phyloP scores from a whole-genome alignment of 2,329 filamentous ascomycete genomes.

The Blastomyces parvus region DNA sequence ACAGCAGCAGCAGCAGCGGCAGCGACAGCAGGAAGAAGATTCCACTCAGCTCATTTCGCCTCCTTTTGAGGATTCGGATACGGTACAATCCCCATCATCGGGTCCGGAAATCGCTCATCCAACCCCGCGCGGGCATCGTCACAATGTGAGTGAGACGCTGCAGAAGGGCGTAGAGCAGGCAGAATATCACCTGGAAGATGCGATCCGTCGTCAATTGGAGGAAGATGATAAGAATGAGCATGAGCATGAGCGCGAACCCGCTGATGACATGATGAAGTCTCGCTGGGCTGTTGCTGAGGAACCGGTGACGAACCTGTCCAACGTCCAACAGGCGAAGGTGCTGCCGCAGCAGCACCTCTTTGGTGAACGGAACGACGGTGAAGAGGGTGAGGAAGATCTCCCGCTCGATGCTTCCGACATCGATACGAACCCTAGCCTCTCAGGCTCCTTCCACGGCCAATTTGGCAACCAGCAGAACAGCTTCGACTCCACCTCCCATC shows the following conservation, averaged over 20 bases:
- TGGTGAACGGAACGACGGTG: slow-evolving; percentile 23
- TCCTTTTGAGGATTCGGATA: slow-evolving; percentile 14
- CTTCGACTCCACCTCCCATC: slow-evolving; percentile 25
- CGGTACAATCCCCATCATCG: slow-evolving; percentile 12
- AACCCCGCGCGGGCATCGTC: slow-evolving; percentile 52
- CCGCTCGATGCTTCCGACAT: slow-evolving; percentile 51
- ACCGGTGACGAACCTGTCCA: slow-evolving; percentile 11
- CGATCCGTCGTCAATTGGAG: slow-evolving; percentile 67
- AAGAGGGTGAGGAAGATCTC: slow-evolving; percentile 27
- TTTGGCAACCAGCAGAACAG: slow-evolving; percentile 24
- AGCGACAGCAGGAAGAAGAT: slow-evolving; percentile 14
- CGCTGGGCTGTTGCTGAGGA: slow-evolving; percentile 32
- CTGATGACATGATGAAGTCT: slow-evolving; percentile 25
- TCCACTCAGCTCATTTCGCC: slow-evolving; percentile 10
- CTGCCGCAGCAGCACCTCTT: slow-evolving; percentile 28
- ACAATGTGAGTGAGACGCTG: slow-evolving; percentile 66
- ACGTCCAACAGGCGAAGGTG: slow-evolving; percentile 10
- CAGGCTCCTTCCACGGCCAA: slow-evolving; percentile 53
- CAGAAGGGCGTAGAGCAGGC: slow-evolving; percentile 79
- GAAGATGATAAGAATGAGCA: slow-evolving; percentile 50
- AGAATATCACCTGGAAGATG: slow-evolving; percentile 74
- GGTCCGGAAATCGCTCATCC: slow-evolving; percentile 48
- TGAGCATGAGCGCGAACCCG: slow-evolving; percentile 5
- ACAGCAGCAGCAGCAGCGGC: slow-evolving; percentile 21
- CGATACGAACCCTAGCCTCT: slow-evolving; percentile 63